phyloP scores from a whole-genome alignment of 2,329 filamentous ascomycete species.

The Escovopsis sp. region DNA sequence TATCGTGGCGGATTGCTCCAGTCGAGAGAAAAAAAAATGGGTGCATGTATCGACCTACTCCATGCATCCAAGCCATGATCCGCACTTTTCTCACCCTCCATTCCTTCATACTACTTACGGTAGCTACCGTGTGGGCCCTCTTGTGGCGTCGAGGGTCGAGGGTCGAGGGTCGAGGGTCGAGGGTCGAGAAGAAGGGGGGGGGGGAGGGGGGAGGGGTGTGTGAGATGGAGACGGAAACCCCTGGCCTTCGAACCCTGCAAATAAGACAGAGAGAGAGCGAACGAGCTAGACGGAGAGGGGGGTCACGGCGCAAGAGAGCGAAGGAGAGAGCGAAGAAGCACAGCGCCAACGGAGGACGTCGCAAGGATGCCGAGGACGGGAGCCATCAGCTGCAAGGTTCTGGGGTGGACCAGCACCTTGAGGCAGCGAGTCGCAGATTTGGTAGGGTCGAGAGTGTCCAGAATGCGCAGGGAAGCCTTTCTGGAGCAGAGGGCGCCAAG shows the following conservation, averaged over 20 bases:
- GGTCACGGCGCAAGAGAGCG: constrained; percentile 3
- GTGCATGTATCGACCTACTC: too few species aligned
- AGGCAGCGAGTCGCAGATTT: not conserved
- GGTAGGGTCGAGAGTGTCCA: too few species aligned
- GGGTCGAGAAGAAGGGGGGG: not conserved
- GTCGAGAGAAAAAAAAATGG: not conserved
- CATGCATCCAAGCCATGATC: too few species aligned
- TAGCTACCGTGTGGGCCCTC: not conserved
- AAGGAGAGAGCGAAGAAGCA: not conserved
- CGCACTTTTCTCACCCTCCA: too few species aligned
- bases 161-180: too few species aligned
- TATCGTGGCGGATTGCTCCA: constrained; percentile 3
- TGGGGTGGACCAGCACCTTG: constrained; percentile 5
- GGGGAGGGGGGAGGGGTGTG: not conserved
- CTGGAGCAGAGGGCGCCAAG: not conserved
- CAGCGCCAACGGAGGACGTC: too few species aligned
- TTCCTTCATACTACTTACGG: not conserved
- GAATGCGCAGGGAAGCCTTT: too few species aligned
- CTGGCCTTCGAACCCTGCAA: constrained; percentile 5
- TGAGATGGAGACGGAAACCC: constrained; percentile 3
- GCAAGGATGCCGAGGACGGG: not conserved
- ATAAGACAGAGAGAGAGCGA: not conserved
- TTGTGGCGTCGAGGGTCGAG: too few species aligned
- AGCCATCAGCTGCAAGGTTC: constrained; percentile 3
- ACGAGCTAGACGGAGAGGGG: too few species aligned